These are phyloP conservation scores for Diaporthe sp. DNA, from an alignment of 2,329 filamentous ascomycete species.

Conservation along the genomic window DNA sequence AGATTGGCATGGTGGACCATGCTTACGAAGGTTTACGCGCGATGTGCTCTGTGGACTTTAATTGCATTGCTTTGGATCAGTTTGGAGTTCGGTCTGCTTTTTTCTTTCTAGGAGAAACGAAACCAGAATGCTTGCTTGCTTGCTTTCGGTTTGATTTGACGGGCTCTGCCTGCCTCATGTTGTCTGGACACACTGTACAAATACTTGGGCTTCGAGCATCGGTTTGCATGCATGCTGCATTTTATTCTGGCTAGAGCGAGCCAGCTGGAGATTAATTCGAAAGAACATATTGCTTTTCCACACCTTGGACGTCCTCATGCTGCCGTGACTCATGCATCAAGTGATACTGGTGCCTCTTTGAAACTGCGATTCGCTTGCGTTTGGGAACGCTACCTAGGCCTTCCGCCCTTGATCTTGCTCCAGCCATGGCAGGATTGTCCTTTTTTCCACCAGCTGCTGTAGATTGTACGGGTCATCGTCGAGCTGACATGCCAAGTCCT, in stretches of 20 bases:
- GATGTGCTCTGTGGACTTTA: slow-evolving; percentile 25
- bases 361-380: neutral
- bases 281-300: slow-evolving; percentile 14
- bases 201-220: slow-evolving; percentile 20
- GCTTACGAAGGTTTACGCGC: slow-evolving; percentile 28
- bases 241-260: slow-evolving; percentile 20
- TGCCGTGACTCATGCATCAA: neutral
- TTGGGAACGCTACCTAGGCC: neutral
- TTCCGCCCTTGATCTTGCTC: neutral
- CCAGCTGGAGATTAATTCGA: slow-evolving; percentile 13
- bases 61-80: slow-evolving; percentile 31
- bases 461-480: neutral
- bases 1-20: slow-evolving; percentile 13
- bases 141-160: slow-evolving; percentile 11
- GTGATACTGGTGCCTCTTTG: neutral
- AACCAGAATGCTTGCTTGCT: slow-evolving; percentile 15
- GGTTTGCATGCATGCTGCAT: slow-evolving; percentile 9
- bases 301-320: neutral
- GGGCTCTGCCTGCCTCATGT: slow-evolving; percentile 9
- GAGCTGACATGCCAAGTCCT: neutral
- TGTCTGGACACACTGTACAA: slow-evolving; percentile 29
- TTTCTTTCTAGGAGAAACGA: neutral
- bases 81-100: slow-evolving; percentile 33
- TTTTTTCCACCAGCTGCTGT: neutral
- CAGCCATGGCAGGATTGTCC: neutral